Evolutionary conservation across 1,139 yeast genomes (phyloP), one percentile per base, ranked within the genome.

Genomic region (Yamadazyma atlantica): DNA sequence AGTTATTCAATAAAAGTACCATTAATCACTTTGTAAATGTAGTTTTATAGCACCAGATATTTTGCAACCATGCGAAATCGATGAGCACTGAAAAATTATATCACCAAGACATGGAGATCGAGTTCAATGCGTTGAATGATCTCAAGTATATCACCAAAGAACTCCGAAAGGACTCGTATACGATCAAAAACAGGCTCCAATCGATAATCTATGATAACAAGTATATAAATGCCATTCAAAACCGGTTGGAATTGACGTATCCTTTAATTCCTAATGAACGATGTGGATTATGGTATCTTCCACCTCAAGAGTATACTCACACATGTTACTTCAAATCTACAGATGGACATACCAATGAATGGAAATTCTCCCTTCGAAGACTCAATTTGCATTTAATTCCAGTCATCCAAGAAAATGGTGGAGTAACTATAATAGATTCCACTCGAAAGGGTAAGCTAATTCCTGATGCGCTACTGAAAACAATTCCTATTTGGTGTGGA

Each of bases 401-500:
- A 0, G 34, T 73, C 1, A 55, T 86, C 0, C 52, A 51, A 0
- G 41, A 57, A 3, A 31, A 62, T 28, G 55, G 61, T 7, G 88
- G 89, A 0, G 46, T 80, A 0, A 62, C 81, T 2, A 64, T 87
- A n/a, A 82, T 88, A 1, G 96, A 89, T 58, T 85, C 95, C 8
- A 88, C 96, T 0, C 64, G 96, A 45, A 66, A 88, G 36, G 96
- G 96, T 2, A 89, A 88, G 53, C 61, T 76, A 24, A 80, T 88
- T 59, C 96, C 97, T 0, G 97, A 89, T 60, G 85, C 96, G 0
- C 62, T 87, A 8, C 82, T 88, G 51, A 89, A 88, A 50, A 88
- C 96, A 0, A 69, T 88, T 1, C 96, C 96, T 0, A 84, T 86
- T 2, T 89, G 97, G 97, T 85, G 95, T 60, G 85, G 92, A 0